These are phyloP conservation scores for Lagerstroemia speciosa DNA, from an alignment of 345 rosid species.

Conservation along the genomic window DNA sequence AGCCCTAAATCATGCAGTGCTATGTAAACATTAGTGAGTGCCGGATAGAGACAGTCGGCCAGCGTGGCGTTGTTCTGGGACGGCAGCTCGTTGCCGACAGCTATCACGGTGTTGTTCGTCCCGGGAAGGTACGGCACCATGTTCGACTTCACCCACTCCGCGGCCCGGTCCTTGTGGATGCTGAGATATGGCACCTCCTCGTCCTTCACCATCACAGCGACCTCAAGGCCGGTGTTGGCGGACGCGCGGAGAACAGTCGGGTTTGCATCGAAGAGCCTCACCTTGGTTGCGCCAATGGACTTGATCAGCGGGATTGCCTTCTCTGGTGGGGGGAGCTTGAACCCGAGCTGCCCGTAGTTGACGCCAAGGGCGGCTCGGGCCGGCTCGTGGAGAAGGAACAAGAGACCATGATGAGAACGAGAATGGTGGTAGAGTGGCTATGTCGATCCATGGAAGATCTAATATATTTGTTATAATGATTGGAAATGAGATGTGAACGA, in stretches of 20 bases:
- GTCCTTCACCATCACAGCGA: constrained; percentile 36
- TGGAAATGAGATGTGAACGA: no score
- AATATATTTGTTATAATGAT: no score
- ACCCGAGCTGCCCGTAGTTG: constrained; percentile 36
- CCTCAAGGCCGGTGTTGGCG: constrained; percentile 33
- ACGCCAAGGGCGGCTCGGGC: constrained; percentile 11
- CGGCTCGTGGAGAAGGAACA: no score
- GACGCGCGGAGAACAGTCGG: constrained; percentile 30
- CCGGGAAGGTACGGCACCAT: constrained; percentile 28
- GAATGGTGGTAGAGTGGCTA: no score
- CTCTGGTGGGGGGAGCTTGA: constrained; percentile 33
- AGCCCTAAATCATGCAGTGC: no score
- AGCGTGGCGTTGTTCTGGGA: no score
- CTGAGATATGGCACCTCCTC: constrained; percentile 24
- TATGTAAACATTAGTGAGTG: no score
- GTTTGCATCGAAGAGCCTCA: constrained; percentile 40
- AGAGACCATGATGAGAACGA: no score
- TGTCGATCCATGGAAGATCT: no score
- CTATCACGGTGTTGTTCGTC: no score
- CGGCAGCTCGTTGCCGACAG: no score
- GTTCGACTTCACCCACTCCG: constrained; percentile 29
- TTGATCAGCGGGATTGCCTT: constrained; percentile 30
- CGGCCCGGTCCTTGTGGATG: constrained; percentile 27
- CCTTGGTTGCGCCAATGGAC: constrained; percentile 30
- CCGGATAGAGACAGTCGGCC: no score